Conservation (phyloP, 1,139 yeast genomes). For the Lodderomyces oxycetoniae region DNA sequence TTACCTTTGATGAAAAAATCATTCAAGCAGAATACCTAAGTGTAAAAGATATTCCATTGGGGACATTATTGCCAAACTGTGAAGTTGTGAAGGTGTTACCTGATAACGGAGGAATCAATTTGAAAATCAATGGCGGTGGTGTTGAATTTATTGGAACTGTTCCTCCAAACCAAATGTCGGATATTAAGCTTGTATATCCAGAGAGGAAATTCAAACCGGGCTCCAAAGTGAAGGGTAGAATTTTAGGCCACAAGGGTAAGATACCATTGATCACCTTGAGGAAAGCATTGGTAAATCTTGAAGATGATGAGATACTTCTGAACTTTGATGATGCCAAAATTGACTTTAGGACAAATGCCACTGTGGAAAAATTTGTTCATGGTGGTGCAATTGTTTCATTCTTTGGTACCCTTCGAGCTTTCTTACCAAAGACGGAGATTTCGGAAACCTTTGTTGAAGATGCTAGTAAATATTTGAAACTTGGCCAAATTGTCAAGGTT, state of each 20-base stretch:
- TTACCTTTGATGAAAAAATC: constrained; percentile 65
- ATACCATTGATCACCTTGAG: constrained; percentile 63
- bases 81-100: constrained; percentile 64
- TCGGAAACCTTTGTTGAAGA: constrained; percentile 80
- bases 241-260: constrained; percentile 36
- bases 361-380: constrained; percentile 67
- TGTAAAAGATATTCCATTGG: constrained; percentile 69
- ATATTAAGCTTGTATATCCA: constrained; percentile 77
- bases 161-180: constrained; percentile 75
- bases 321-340: constrained; percentile 48
- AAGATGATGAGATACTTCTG: constrained; percentile 54
- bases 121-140: constrained; percentile 61
- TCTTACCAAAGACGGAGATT: constrained; percentile 80
- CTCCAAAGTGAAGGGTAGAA: constrained; percentile 71
- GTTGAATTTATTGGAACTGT: constrained; percentile 74
- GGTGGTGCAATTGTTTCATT: constrained; percentile 81
- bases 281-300: constrained; percentile 71
- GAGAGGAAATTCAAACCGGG: constrained; percentile 90
- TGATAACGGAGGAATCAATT: constrained; percentile 58
- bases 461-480: constrained; percentile 70
- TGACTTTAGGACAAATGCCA: constrained; percentile 68
- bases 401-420: constrained; percentile 74
- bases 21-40: constrained; percentile 63
- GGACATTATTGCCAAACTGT: constrained; percentile 53
- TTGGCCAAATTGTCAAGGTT: constrained; percentile 83